Evolutionary conservation across 2,329 filamentous ascomycete genomes (phyloP), one percentile per base, ranked within the genome.

Genomic region (Penicillium janthinellum): DNA sequence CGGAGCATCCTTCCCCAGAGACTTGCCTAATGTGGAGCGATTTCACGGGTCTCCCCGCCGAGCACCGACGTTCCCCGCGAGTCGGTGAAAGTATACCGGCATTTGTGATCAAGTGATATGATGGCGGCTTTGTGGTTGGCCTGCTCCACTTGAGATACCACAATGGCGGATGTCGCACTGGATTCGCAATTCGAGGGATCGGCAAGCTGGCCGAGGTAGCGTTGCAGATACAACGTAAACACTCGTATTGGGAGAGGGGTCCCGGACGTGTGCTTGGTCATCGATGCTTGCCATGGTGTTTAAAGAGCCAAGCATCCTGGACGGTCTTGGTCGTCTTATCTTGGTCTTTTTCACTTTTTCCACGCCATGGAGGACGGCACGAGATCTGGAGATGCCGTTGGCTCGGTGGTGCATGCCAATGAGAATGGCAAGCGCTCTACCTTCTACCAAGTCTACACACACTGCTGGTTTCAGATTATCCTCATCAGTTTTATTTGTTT

Each of bases 401-500:
- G 54, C 67, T 10, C 62, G 66, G 20, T 20, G 25, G 20, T 48
- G 8, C 45, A 60, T 14, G 49, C 25, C 11, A 25, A 17, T 1
- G 55, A 57, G 12, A 47, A 56, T 35, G 25, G 14, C 15, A 57
- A 59, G 5, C 57, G 54, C 2, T 70, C 69, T 14, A 54, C 54
- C 12, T 14, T 65, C 12, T 60, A 65, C 50, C 64, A 61, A 11
- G 54, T 80, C 53, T 81, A 79, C 64, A 71, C 75, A 6, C 71
- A 81, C 61, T 76, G 78, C 14, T 83, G 80, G 80, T 78, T 78
- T 44, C 80, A 83, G 66, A 80, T 82, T 50, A 28, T 79, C 2
- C 71, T 82, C 52, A 82, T 82, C 58, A 79, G 78, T 67, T 72
- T 82, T 52, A 82, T 83, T 54, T 82, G 78, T 63, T 82, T 82